Conservation (phyloP, 176 grass and related monocot species). For the Zoysia japonica region DNA sequence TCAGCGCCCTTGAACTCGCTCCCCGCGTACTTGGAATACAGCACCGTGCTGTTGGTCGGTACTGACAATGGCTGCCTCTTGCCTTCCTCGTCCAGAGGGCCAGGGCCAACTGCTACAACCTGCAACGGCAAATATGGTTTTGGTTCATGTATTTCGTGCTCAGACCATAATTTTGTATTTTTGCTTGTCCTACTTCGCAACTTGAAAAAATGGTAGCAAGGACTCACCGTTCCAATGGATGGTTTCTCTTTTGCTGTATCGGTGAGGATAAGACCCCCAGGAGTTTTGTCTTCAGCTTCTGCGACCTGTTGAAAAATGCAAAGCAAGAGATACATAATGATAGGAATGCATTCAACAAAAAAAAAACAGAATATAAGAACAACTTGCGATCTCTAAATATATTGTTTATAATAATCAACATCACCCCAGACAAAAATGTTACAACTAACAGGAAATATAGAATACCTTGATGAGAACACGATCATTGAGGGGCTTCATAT, state of each 20-base stretch:
- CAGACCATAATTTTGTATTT: neutral
- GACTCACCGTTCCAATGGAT: slow-evolving; percentile 73
- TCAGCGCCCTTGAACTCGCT: slow-evolving; percentile 66
- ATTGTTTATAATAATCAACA: too few species aligned
- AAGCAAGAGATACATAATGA: slow-evolving; percentile 7
- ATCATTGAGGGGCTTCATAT: slow-evolving; percentile 78
- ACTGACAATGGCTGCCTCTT: slow-evolving; percentile 55
- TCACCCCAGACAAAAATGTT: too few species aligned
- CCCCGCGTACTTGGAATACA: slow-evolving; percentile 74
- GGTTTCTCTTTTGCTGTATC: slow-evolving; percentile 78
- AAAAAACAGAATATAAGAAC: neutral
- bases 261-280: slow-evolving; percentile 79
- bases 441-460: neutral
- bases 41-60: slow-evolving; percentile 43
- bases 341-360: neutral
- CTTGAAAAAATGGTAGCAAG: neutral
- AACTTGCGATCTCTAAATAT: too few species aligned
- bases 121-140: slow-evolving; percentile 18
- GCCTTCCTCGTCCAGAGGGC: slow-evolving; percentile 68
- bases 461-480: slow-evolving; percentile 83
- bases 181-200: neutral
- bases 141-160: neutral
- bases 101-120: slow-evolving; percentile 74
- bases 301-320: slow-evolving; percentile 49
- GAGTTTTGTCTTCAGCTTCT: slow-evolving; percentile 68